phyloP scores from a whole-genome alignment of 164 flowering plant species.

The Vitis vinifera region ASM3070453v1 NC_081805.1:10592501-10593000 shows the following conservation, averaged over 20 bases:
- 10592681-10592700: constrained; percentile 63
- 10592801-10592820: background rate
- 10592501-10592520: background rate
- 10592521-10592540: constrained; percentile 90
- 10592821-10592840: too few relatives aligned
- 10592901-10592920: background rate
- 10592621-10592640: constrained; percentile 84
- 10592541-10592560: constrained; percentile 81
- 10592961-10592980: too few relatives aligned
- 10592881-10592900: background rate
- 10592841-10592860: too few relatives aligned
- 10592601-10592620: constrained; percentile 92
- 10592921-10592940: background rate
- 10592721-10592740: background rate
- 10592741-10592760: background rate
- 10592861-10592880: too few relatives aligned
- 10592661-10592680: constrained; percentile 89
- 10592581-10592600: constrained; percentile 89
- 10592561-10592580: constrained; percentile 91
- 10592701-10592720: constrained; percentile 69
- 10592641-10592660: constrained; percentile 93
- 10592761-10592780: background rate
- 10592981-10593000: too few relatives aligned
- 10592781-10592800: too few relatives aligned
- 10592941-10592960: too few relatives aligned